Conservation (phyloP, 352 stramenopile species). For the Pythium apleroticum region DNA sequence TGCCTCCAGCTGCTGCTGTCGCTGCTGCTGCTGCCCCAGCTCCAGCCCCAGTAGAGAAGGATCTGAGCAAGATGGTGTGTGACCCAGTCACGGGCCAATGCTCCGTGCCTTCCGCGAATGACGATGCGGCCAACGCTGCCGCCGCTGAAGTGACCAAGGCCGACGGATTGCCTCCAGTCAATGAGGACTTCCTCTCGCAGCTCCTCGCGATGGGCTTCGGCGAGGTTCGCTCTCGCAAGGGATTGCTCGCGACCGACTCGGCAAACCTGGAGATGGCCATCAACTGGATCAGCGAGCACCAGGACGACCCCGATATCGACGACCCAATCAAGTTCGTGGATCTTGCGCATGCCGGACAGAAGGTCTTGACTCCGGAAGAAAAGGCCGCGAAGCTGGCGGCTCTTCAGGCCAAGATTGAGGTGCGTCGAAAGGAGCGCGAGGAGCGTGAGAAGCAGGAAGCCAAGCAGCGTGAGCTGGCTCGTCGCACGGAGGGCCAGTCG, state of each 20-base stretch:
- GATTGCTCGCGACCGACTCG: conserved; percentile 77
- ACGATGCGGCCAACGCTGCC: conserved; percentile 17
- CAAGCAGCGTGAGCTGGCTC: conserved; percentile 63
- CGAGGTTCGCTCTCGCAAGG: conserved; percentile 78
- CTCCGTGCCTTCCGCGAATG: conserved; percentile 27
- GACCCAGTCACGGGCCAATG: conserved; percentile 65
- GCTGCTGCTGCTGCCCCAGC: conserved; percentile 22
- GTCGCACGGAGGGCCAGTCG: conserved; percentile 72
- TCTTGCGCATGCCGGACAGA: conserved; percentile 43
- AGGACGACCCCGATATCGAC: conserved; percentile 89
- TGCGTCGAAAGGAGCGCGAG: conserved; percentile 75
- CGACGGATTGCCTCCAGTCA: conserved; percentile 52
- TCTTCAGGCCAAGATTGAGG: conserved; percentile 78
- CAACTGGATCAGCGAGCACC: conserved; percentile 87
- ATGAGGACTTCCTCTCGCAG: conserved; percentile 64
- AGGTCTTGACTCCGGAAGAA: conserved; percentile 81
- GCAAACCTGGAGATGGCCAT: conserved; percentile 75
- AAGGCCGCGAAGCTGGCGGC: conserved; percentile 86
- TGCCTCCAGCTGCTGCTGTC: conserved; percentile 33
- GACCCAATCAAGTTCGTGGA: conserved; percentile 87
- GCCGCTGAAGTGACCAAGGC: conserved; percentile 26
- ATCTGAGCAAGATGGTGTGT: conserved; percentile 57
- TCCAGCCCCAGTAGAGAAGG: conserved; percentile 30
- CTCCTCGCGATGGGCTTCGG: conserved; percentile 87
- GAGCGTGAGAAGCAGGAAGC: conserved; percentile 59